phyloP scores from a whole-genome alignment of 2,329 filamentous ascomycete species.

The Paraphoma sp. region DNA sequence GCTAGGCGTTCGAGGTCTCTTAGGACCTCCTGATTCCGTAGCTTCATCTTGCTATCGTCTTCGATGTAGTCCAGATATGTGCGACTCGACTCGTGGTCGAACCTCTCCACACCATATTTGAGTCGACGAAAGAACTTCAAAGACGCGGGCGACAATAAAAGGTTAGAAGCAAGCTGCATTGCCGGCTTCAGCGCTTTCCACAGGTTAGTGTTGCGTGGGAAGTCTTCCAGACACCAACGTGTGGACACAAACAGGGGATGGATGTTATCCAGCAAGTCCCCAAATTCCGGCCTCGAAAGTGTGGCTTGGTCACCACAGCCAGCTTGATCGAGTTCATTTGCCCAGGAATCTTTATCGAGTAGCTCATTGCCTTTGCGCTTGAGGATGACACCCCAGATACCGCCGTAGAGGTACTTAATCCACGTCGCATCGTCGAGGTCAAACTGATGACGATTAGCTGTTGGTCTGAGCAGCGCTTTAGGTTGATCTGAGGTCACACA shows the following conservation, averaged over 20 bases:
- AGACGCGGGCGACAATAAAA: background rate
- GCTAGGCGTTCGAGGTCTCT: background rate
- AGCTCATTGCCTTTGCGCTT: background rate
- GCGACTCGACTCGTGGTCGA: background rate
- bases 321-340: background rate
- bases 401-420: background rate
- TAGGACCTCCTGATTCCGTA: background rate
- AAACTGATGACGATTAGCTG: background rate
- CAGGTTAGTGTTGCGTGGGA: background rate
- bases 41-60: background rate
- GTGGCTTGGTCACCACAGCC: background rate
- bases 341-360: background rate
- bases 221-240: background rate
- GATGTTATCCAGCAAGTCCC: background rate
- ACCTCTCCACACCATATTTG: background rate
- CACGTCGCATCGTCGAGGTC: background rate
- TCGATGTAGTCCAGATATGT: background rate
- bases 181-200: background rate
- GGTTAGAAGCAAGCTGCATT: background rate
- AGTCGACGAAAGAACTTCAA: background rate
- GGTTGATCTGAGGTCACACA: too few relatives aligned
- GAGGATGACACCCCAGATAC: background rate
- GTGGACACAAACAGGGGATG: background rate
- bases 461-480: too few relatives aligned
- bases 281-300: background rate